Conservation (phyloP, 768 basidiomycete species). For the Rhodotorula kratochvilovae region DNA sequence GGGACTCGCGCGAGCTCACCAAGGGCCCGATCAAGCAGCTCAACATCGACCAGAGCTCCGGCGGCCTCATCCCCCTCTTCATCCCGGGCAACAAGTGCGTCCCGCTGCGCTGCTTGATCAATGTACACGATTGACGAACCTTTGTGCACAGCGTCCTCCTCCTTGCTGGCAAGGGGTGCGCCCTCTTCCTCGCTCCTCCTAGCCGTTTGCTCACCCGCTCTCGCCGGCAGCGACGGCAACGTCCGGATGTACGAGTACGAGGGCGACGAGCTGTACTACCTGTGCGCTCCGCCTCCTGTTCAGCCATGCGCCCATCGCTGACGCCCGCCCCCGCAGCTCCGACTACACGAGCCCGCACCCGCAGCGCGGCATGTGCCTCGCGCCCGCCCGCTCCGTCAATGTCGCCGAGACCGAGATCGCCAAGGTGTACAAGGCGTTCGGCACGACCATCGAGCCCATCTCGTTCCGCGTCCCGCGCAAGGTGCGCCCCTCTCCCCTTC, state of each 20-base stretch:
- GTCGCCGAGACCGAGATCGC: conserved; percentile 92
- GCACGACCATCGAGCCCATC: conserved; percentile 72
- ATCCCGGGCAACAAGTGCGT: conserved; percentile 73
- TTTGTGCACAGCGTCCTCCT: conserved; percentile 23
- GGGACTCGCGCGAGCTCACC: conserved; percentile 74
- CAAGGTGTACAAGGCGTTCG: conserved; percentile 72
- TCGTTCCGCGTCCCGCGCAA: conserved; percentile 92
- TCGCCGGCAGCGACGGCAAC: conserved; percentile 74
- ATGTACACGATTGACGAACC: conserved; percentile 43
- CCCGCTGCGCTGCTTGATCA: conserved; percentile 60
- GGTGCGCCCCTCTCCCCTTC: conserved; percentile 50
- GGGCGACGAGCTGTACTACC: conserved; percentile 65
- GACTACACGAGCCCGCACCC: conserved; percentile 88
- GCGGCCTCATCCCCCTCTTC: conserved; percentile 97
- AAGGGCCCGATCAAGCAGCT: conserved; percentile 65
- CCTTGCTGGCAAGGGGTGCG: conserved; percentile 79
- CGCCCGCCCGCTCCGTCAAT: conserved; percentile 83
- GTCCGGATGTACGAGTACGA: conserved; percentile 96
- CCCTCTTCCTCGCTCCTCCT: not conserved
- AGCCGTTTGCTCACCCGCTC: not conserved
- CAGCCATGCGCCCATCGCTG: too few relatives aligned
- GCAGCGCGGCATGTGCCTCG: conserved; percentile 94
- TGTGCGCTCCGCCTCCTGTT: conserved; percentile 34
- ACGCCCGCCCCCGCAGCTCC: conserved; percentile 51
- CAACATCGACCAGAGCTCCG: conserved; percentile 80